Evolutionary conservation across 1,139 yeast genomes (phyloP), one percentile per base, ranked within the genome.

Genomic region (Suhomyces bokatorum): DNA sequence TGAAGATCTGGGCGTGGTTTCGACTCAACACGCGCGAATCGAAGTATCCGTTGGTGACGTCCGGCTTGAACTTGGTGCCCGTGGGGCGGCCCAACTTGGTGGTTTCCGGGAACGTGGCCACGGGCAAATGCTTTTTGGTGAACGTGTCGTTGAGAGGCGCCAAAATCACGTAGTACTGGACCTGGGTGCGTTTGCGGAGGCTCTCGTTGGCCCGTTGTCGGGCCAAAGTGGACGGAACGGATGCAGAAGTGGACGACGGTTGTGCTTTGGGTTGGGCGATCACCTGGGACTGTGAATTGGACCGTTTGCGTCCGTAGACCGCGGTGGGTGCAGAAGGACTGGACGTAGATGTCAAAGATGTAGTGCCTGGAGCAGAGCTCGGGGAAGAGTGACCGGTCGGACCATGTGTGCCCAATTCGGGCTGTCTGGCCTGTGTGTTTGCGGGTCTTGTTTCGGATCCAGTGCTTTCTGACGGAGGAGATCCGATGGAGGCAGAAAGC

Each of bases 1-100:
- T 83, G 72, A 81, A 88, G 50, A 93, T 70, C 55, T 88, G 93
- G 0, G 99, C 99, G 66, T 93, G 99, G 58, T 87, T 93, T 53
- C 99, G 74, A 37, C 96, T 85, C 42, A 93, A 75, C 12, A 95
- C 99, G 32, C 99, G 73, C 8, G 97, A 89, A 62, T 93, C 99
- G 60, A 93, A 93, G 63, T 80, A 91, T 0, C 99, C 99, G 62
- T 95, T 95, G 34, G 87, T 84, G 7, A 85, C 79, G 45, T 84
- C 81, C 10, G 96, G 91, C 51, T 78, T 78, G 42, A 86, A 80
- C 54, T 81, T 85, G 14, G 86, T 80, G 46, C 87, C 89, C 37
- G 85, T 78, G 7, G 87, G 99, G 44, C 99, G 77, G 1, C 99
- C 99, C 22, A 93, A 73, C 58, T 88, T 88, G 44, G 93, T 69